phyloP scores from a whole-genome alignment of 208 protist genomes.

The Novymonas esmeraldas region DNA sequence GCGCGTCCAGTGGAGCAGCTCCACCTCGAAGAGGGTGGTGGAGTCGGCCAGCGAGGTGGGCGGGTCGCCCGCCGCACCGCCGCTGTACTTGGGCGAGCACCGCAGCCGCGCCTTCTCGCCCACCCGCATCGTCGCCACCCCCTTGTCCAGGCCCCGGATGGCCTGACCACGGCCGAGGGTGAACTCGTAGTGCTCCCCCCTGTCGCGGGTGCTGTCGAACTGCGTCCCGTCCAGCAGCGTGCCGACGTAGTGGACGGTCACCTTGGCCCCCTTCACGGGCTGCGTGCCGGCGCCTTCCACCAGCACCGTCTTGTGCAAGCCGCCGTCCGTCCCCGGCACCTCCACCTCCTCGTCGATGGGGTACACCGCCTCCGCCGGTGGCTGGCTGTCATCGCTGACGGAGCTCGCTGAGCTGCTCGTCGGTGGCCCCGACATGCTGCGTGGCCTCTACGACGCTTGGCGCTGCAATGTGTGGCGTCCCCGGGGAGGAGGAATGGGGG shows the following conservation, averaged over 20 bases:
- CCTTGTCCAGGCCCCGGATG: constrained; percentile 93
- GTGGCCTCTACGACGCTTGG: too few species aligned
- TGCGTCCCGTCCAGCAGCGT: constrained; percentile 78
- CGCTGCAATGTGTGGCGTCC: too few species aligned
- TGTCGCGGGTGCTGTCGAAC: constrained; percentile 92
- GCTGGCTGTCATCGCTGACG: constrained; percentile 69
- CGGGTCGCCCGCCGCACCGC: constrained; percentile 77
- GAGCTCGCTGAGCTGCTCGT: constrained; percentile 25
- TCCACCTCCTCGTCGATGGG: constrained; percentile 70
- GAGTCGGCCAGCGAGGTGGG: constrained; percentile 88
- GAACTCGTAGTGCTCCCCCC: constrained; percentile 87
- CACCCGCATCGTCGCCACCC: constrained; percentile 89
- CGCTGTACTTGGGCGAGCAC: constrained; percentile 82
- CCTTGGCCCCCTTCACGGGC: constrained; percentile 81
- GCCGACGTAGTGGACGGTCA: constrained; percentile 92
- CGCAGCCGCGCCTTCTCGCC: constrained; percentile 85
- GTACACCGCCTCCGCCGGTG: constrained; percentile 70
- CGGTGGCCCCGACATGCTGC: constrained; percentile 16
- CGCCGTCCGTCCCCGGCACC: constrained; percentile 73
- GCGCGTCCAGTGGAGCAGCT: constrained; percentile 83
- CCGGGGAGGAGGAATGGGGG: constrained; percentile 1
- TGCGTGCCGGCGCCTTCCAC: constrained; percentile 69
- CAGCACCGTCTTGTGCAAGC: constrained; percentile 83
- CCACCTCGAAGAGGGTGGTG: constrained; percentile 92
- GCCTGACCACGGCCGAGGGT: constrained; percentile 86